phyloP scores from a whole-genome alignment of 176 grass and related monocot species.

The Cenchrus americanus region DNA sequence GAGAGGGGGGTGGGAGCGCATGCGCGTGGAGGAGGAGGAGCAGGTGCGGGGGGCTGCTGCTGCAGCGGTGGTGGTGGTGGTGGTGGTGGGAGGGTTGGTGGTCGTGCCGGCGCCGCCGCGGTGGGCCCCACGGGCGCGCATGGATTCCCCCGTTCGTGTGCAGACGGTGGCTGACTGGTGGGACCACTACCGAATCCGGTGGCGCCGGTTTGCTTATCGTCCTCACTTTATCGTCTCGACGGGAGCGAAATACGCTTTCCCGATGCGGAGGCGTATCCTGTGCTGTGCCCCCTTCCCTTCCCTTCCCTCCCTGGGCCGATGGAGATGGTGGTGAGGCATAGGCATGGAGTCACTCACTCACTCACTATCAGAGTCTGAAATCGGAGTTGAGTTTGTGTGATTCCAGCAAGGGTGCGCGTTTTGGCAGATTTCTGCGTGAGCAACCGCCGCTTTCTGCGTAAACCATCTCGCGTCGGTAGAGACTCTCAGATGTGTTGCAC shows the following conservation, averaged over 20 bases:
- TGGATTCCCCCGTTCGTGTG: background rate
- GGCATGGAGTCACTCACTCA: too few relatives aligned
- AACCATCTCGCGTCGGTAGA: too few relatives aligned
- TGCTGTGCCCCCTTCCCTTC: too few relatives aligned
- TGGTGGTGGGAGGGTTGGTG: slow-evolving; percentile 30
- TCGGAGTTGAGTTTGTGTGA: background rate
- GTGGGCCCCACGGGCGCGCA: slow-evolving; percentile 33
- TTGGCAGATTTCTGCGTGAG: background rate
- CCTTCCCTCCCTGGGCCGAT: too few relatives aligned
- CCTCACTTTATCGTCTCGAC: too few relatives aligned
- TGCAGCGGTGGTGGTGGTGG: too few relatives aligned
- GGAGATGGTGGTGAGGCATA: too few relatives aligned
- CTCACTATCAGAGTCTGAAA: background rate
- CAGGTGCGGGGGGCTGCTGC: background rate
- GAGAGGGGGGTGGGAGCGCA: slow-evolving; percentile 28
- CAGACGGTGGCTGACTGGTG: background rate
- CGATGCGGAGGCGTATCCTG: background rate
- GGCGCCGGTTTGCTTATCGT: background rate
- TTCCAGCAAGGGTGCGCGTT: background rate
- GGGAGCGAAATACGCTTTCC: background rate
- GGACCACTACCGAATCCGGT: background rate
- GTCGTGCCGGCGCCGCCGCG: slow-evolving; percentile 29
- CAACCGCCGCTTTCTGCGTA: too few relatives aligned
- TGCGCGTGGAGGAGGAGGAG: slow-evolving; percentile 1
- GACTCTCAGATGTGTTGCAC: too few relatives aligned